These are phyloP conservation scores for Termitomyces sp. DNA, from an alignment of 768 basidiomycete species.

Conservation along the genomic window DNA sequence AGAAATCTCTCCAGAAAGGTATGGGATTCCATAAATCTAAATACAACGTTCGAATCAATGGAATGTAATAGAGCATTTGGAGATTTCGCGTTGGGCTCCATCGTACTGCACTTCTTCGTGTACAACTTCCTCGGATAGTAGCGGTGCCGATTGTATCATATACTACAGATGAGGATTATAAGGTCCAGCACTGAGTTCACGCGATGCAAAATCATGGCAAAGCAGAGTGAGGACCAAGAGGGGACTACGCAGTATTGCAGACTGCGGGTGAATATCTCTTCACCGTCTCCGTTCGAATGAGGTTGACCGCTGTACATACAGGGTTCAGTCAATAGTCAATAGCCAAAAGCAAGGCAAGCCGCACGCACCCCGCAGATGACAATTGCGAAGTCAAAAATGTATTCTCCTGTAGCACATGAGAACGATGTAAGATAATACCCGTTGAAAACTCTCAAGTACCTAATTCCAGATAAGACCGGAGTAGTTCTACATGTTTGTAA, in stretches of 20 bases:
- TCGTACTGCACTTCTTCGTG: slow-evolving; percentile 96
- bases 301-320: slow-evolving; percentile 51
- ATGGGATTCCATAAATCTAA: slow-evolving; percentile 21
- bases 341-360: neutral
- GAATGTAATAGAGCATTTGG: slow-evolving; percentile 78
- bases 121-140: slow-evolving; percentile 93
- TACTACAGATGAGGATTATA: slow-evolving; percentile 5
- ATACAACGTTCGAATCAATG: slow-evolving; percentile 2
- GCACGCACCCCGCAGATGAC: slow-evolving; percentile 75
- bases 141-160: slow-evolving; percentile 12
- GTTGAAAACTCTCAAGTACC: slow-evolving; percentile 36
- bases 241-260: neutral
- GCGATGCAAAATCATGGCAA: neutral
- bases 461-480: slow-evolving; percentile 76
- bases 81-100: slow-evolving; percentile 93
- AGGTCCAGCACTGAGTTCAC: neutral
- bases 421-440: neutral
- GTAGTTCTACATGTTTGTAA: slow-evolving; percentile 45
- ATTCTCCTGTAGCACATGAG: slow-evolving; percentile 60
- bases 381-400: slow-evolving; percentile 82
- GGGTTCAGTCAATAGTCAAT: neutral
- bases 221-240: neutral
- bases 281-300: slow-evolving; percentile 66
- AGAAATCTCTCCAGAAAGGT: slow-evolving; percentile 93
- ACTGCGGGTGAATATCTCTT: neutral